Evolutionary conservation across 2,329 filamentous ascomycete genomes (phyloP).

Genomic region (Aspergillus fumigatiaffinis): DNA sequence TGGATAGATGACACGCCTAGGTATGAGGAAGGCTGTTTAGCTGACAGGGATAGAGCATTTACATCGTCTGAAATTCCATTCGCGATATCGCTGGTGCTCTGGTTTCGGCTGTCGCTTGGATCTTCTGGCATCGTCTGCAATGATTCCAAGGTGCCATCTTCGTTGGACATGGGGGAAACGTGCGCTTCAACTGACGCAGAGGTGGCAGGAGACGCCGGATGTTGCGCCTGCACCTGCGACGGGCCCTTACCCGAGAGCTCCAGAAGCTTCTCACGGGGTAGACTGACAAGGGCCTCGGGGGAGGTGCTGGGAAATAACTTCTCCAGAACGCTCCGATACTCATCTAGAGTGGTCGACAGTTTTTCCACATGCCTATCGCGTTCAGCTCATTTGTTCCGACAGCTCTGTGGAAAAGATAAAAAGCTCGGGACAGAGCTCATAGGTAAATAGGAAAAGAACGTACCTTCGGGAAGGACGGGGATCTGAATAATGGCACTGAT

Average conservation of each 20-base stretch:
- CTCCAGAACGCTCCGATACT: constrained; percentile 61
- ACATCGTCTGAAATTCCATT: constrained; percentile 67
- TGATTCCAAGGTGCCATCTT: constrained; percentile 53
- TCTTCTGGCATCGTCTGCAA: constrained; percentile 74
- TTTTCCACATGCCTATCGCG: constrained; percentile 47
- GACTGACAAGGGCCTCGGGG: constrained; percentile 47
- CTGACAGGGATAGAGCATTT: constrained; percentile 61
- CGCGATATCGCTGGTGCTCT: constrained; percentile 52
- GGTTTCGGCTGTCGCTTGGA: constrained; percentile 37
- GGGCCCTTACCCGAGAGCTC: constrained; percentile 44
- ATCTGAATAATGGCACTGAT: constrained; percentile 76
- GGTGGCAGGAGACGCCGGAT: constrained; percentile 41
- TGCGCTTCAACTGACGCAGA: constrained; percentile 45
- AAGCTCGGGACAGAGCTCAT: not conserved
- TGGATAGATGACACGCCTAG: constrained; percentile 72
- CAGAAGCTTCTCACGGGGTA: constrained; percentile 59
- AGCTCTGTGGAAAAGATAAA: not conserved
- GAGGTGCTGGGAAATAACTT: constrained; percentile 59
- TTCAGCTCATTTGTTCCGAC: not conserved
- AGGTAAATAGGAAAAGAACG: constrained; percentile 24
- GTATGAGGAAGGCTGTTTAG: constrained; percentile 62
- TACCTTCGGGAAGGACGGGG: constrained; percentile 76
- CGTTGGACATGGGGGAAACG: constrained; percentile 40
- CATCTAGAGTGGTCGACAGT: constrained; percentile 61
- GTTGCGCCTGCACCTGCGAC: constrained; percentile 31